Base-by-base conservation (phyloP, 2,329 filamentous ascomycete species). In the Coleophoma eucalyptorum region DNA sequence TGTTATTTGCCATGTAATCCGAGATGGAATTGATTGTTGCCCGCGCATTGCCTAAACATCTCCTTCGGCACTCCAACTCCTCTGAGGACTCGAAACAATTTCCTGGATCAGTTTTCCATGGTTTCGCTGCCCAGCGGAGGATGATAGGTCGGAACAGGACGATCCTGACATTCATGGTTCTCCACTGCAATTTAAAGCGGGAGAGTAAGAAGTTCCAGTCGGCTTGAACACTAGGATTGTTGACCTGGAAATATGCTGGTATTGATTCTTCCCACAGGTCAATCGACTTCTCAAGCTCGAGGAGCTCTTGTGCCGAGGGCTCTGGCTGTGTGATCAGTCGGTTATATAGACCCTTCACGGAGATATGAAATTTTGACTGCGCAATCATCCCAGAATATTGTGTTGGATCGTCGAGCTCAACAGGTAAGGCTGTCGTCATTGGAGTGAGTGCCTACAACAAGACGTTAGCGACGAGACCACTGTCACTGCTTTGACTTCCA, bases 291-390 rank as follows among this genome's bases (percentile, higher is more conserved):
- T 72, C 66, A 5, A 73, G 65, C 43, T 58, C 61, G 16, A 72
- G 50, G 1, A 72, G 67, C 51, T 74, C 70, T 54, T 71, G 66
- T 11, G 71, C 62, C 1, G 70, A 68, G 16, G 70, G 66, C 35
- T 62, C 66, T 12, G 71, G 70, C 37, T 59, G 69, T 4, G 72
- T 72, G 16, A 74, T 72, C 31, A 74, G 62, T 15, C 70, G 69
- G 49, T 72, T 69, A 50, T 74, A 73, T 37, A 74, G 67, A 49
- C 63, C 65, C 35, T 72, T 73, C n/a, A 71, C 72, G 21, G 68
- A 62, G 7, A 72, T 60, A 53, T 74, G 72, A 47, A 74, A 72
- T 31, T 61, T 62, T 8, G 71, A 62, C 56, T 74, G 72, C 3
- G 67, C 68, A 43, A 68, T 70, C 43, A 74, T 58, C 41, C 69